These are phyloP conservation scores for Gloeophyllum trabeum DNA, from an alignment of 768 basidiomycete species.

Conservation along the genomic window DNA sequence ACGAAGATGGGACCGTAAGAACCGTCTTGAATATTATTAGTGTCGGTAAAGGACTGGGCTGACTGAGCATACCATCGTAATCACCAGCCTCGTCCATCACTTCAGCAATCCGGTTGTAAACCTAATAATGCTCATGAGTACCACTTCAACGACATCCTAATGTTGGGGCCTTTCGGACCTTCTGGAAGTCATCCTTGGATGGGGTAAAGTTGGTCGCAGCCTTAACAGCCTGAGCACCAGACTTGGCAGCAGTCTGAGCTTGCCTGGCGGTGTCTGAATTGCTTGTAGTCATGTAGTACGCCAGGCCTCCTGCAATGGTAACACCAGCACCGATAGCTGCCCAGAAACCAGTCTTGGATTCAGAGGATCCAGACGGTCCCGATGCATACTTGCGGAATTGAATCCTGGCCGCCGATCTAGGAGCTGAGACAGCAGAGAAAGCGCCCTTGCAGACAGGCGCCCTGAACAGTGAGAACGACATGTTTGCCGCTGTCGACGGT, in stretches of 20 bases:
- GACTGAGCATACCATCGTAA: slow-evolving; percentile 65
- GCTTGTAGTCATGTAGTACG: slow-evolving; percentile 48
- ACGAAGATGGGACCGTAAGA: slow-evolving; percentile 82
- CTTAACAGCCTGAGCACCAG: slow-evolving; percentile 51
- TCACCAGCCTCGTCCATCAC: slow-evolving; percentile 55
- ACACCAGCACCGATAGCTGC: slow-evolving; percentile 49
- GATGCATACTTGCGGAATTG: slow-evolving; percentile 51
- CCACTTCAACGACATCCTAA: no score
- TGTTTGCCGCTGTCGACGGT: slow-evolving; percentile 13
- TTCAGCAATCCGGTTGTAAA: slow-evolving; percentile 85
- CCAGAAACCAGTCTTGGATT: slow-evolving; percentile 39
- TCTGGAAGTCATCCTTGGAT: slow-evolving; percentile 80
- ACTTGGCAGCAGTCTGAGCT: slow-evolving; percentile 44
- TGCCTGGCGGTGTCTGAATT: slow-evolving; percentile 34
- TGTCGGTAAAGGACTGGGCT: not conserved
- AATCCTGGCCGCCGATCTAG: slow-evolving; percentile 15
- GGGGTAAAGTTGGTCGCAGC: slow-evolving; percentile 62
- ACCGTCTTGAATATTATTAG: slow-evolving; percentile 42
- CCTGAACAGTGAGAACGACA: slow-evolving; percentile 50
- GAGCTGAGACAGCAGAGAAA: slow-evolving; percentile 15
- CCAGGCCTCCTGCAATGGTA: slow-evolving; percentile 45
- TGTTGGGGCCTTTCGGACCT: slow-evolving; percentile 37
- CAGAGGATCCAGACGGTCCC: slow-evolving; percentile 24
- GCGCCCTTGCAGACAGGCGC: slow-evolving; percentile 35
- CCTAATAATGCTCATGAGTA: slow-evolving; percentile 42